Conservation (phyloP, 2,329 filamentous ascomycete species). For the Fusarium tjaetaba region DNA sequence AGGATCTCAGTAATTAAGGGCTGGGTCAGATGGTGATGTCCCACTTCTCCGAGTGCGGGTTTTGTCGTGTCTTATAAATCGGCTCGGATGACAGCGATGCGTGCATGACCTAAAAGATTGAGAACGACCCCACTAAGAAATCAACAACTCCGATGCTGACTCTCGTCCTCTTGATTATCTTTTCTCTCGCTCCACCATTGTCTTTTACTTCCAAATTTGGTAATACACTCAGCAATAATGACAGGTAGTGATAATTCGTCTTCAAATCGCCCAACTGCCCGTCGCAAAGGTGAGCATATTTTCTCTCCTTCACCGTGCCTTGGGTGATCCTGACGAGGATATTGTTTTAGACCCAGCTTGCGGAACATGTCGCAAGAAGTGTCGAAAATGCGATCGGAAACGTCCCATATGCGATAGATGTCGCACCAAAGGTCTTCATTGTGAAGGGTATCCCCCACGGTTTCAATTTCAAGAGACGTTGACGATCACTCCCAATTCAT, state of each 20-base stretch:
- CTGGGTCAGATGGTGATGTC: neutral
- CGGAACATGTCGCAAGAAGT: slow-evolving; percentile 47
- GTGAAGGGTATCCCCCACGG: slow-evolving; percentile 45
- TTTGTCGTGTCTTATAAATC: neutral
- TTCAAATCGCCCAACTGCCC: slow-evolving; percentile 26
- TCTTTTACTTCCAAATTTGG: neutral
- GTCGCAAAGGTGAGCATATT: slow-evolving; percentile 27
- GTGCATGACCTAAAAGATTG: neutral
- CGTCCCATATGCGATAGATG: slow-evolving; percentile 45
- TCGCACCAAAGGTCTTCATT: slow-evolving; percentile 42
- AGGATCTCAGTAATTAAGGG: too few species aligned
- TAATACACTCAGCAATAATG: slow-evolving; percentile 23
- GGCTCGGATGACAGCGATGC: neutral
- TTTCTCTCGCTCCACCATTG: neutral
- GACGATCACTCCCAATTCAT: neutral
- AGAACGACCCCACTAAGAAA: neutral
- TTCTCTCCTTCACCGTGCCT: accelerated
- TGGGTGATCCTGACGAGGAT: too few species aligned
- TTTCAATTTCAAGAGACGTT: slow-evolving; percentile 44
- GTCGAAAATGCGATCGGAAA: slow-evolving; percentile 46
- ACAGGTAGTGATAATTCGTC: neutral
- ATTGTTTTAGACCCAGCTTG: slow-evolving; percentile 42
- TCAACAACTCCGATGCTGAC: neutral
- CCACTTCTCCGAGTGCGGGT: neutral
- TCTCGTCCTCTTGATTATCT: neutral